Evolutionary conservation across 2,329 filamentous ascomycete genomes (phyloP), one percentile per base, ranked within the genome.

Genomic region (Torrubiella hemipterigena): DNA sequence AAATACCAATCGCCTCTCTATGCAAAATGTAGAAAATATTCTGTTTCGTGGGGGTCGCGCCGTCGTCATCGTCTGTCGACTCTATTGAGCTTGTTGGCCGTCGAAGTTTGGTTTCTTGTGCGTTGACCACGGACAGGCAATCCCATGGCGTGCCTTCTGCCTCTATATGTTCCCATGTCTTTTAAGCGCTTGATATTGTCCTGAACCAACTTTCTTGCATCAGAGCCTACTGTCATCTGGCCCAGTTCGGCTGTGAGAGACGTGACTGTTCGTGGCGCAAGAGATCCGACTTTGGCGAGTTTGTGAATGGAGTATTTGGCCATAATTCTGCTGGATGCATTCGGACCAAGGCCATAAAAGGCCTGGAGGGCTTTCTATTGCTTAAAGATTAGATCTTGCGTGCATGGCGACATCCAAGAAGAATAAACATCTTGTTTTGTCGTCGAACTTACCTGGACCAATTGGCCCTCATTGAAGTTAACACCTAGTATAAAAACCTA

Each of bases 211-310:
- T 81, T 73, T 48, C 76, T 67, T 41, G 93, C 67, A 48, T 96
- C 87, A 55, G 81, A 93, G 56, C 95, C 91, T 47, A 96, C 84
- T 37, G 81, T 93, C 84, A 98, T 87, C 33, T 77, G 78, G 12
- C 85, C 83, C 24, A 98, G 66, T 49, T 93, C 84, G 30, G 81
- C 81, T 15, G 81, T 91, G 38, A 98, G 66, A 32, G 81, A 79
- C 31, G 84, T 78, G 43, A 94, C 63, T 38, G 85, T 87, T 52
- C 81, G 77, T 37, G 78, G 74, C 27, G 74, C 68, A 14, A 98
- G 61, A 7, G 74, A 68, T 52, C 81, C 82, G 43, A 96, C 67
- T 49, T 77, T 81, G 42, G 83, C 81, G 35, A 73, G 78, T 18
- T 84, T 78, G 61, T 94, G 83, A 51, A 98, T 93, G 46, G 79